Conservation (phyloP, 176 grass and related monocot genomes). For the Elymus sibiricus region DNA sequence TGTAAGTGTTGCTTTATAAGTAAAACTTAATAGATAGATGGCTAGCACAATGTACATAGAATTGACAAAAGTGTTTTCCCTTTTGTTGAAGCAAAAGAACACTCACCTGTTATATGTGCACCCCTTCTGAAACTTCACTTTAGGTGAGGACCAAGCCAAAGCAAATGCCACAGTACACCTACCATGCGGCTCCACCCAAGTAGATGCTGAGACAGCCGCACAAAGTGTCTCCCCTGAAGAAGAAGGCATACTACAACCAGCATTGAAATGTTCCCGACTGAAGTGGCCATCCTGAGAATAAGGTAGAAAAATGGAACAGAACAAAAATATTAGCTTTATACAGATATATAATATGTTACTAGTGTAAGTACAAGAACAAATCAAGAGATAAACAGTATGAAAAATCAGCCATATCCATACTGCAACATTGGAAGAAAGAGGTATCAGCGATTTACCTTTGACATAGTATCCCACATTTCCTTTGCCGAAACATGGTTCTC, state of each 20-base stretch:
- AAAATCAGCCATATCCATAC: not conserved
- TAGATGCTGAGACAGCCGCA: slow-evolving; percentile 84
- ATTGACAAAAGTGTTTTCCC: not conserved
- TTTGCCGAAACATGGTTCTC: slow-evolving; percentile 64
- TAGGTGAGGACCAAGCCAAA: slow-evolving; percentile 89
- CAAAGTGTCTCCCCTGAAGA: slow-evolving; percentile 63
- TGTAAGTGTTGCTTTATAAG: slow-evolving; percentile 2
- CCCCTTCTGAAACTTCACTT: slow-evolving; percentile 99
- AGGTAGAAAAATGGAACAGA: slow-evolving; percentile 1
- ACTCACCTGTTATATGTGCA: slow-evolving; percentile 86
- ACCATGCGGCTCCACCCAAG: slow-evolving; percentile 94
- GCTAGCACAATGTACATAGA: not conserved
- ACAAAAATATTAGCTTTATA: not conserved
- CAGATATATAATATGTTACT: slow-evolving; percentile 7
- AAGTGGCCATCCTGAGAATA: slow-evolving; percentile 71
- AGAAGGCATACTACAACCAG: slow-evolving; percentile 68
- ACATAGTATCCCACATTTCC: slow-evolving; percentile 86
- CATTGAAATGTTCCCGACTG: slow-evolving; percentile 58
- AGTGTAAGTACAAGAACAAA: not conserved
- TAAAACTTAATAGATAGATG: slow-evolving; percentile 15
- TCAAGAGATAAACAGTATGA: not conserved
- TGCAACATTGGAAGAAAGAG: not conserved
- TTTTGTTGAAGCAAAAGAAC: slow-evolving; percentile 12
- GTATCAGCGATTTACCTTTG: slow-evolving; percentile 48
- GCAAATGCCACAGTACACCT: slow-evolving; percentile 87